phyloP scores from a whole-genome alignment of 805 yeast genomes.

The Kluyveromyces aestuarii region DNA sequence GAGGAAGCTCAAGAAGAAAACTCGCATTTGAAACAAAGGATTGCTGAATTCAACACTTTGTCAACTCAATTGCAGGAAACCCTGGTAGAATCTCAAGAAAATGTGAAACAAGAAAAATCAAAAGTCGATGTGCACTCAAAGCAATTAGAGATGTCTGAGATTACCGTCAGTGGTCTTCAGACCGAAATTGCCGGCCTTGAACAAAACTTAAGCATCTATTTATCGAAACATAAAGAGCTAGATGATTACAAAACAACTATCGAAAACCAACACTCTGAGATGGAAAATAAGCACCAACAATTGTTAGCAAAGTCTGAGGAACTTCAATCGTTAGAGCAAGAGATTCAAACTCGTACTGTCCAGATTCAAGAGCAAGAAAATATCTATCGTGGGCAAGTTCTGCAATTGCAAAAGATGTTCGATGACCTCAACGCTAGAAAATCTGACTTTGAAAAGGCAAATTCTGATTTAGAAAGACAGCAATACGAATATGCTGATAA shows the following conservation, averaged over 20 bases:
- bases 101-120: slow-evolving; percentile 53
- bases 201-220: slow-evolving; percentile 20
- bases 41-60: slow-evolving; percentile 60
- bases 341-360: slow-evolving; percentile 25
- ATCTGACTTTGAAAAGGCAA: slow-evolving; percentile 31
- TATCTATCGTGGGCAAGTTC: slow-evolving; percentile 30
- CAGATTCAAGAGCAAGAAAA: slow-evolving; percentile 31
- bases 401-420: slow-evolving; percentile 28
- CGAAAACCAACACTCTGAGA: slow-evolving; percentile 28
- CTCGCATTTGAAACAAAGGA: slow-evolving; percentile 53
- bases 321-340: slow-evolving; percentile 26
- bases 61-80: slow-evolving; percentile 49
- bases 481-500: slow-evolving; percentile 31
- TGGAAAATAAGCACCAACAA: slow-evolving; percentile 23
- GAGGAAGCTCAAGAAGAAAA: slow-evolving; percentile 66
- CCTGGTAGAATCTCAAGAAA: slow-evolving; percentile 41
- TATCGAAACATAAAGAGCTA: slow-evolving; percentile 27
- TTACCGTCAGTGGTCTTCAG: slow-evolving; percentile 37
- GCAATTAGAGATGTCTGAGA: slow-evolving; percentile 58
- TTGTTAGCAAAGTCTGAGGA: slow-evolving; percentile 32
- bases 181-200: slow-evolving; percentile 32
- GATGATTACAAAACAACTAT: slow-evolving; percentile 33
- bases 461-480: slow-evolving; percentile 32
- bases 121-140: slow-evolving; percentile 56
- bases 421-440: slow-evolving; percentile 30